Conservation (phyloP, 306 rosid genomes). For the Lupinus albus region DNA sequence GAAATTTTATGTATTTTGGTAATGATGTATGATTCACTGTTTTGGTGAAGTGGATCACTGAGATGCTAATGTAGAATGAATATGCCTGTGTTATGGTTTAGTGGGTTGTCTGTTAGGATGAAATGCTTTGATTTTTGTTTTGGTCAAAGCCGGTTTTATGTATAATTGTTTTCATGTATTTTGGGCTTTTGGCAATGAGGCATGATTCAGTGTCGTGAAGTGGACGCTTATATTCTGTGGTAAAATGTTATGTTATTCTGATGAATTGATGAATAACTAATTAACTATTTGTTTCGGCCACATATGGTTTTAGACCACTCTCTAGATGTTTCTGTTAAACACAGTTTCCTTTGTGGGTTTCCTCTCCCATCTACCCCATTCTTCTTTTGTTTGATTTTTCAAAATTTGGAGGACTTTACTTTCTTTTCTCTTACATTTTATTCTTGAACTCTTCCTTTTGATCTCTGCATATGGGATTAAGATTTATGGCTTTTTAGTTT, state of each 20-base stretch:
- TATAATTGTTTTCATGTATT: too few relatives aligned
- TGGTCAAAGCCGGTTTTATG: not conserved
- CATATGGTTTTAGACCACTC: not conserved
- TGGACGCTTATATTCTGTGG: constrained; percentile 3
- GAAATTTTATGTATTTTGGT: not conserved
- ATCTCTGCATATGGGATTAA: not conserved
- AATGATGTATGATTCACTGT: constrained; percentile 19
- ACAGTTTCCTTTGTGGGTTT: constrained; percentile 1
- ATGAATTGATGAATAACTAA: not conserved
- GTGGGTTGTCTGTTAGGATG: not conserved
- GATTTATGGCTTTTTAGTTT: constrained; percentile 9
- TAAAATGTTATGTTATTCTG: not conserved
- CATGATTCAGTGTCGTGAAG: not conserved
- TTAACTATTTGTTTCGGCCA: constrained; percentile 13
- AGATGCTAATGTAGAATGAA: not conserved
- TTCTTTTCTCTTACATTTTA: not conserved
- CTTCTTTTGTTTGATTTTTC: not conserved
- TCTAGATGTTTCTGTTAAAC: constrained; percentile 11
- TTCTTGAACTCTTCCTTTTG: not conserved
- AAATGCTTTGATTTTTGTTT: not conserved
- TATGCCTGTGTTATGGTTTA: not conserved
- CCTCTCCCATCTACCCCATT: not conserved
- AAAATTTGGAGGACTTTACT: constrained; percentile 3
- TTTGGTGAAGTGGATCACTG: constrained; percentile 6
- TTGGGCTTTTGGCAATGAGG: not conserved